Evolutionary conservation across 2,329 filamentous ascomycete species (phyloP).

Genomic region (Aspergillus quadricinctus): DNA sequence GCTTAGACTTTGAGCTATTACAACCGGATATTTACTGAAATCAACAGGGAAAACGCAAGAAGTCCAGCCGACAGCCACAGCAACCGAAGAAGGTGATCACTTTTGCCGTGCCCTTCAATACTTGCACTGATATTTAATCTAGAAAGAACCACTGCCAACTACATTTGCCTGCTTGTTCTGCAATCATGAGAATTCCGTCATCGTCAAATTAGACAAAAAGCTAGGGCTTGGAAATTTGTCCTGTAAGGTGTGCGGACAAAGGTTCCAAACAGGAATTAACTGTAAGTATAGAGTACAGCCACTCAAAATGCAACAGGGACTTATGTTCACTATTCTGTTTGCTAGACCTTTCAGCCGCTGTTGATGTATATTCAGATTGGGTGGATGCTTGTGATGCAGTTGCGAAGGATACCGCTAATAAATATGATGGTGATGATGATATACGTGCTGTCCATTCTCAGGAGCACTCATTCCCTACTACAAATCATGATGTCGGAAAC

Average conservation of each 20-base stretch:
- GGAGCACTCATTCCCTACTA: constrained; percentile 12
- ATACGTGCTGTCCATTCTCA: constrained; percentile 13
- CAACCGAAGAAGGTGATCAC: constrained; percentile 71
- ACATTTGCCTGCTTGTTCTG: constrained; percentile 97
- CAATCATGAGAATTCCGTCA: constrained; percentile 92
- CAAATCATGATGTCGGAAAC: constrained; percentile 15
- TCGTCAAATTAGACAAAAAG: constrained; percentile 92
- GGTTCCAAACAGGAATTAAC: constrained; percentile 88
- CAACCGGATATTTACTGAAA: not conserved
- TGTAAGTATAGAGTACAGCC: constrained; percentile 56
- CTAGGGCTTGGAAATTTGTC: constrained; percentile 75
- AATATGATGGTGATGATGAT: constrained; percentile 24
- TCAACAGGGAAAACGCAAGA: constrained; percentile 82
- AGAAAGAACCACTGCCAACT: constrained; percentile 53
- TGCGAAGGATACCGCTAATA: constrained; percentile 55
- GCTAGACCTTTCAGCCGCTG: constrained; percentile 77
- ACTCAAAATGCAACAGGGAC: not conserved
- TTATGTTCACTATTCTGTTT: not conserved
- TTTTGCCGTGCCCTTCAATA: not conserved
- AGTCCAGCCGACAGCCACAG: constrained; percentile 73
- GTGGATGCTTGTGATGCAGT: constrained; percentile 85
- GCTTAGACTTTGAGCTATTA: not conserved
- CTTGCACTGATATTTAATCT: constrained; percentile 2
- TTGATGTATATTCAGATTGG: constrained; percentile 98
- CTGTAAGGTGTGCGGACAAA: constrained; percentile 91